Evolutionary conservation across 305 asterid genomes (phyloP).

Genomic region (Fraxinus latifolia): DNA sequence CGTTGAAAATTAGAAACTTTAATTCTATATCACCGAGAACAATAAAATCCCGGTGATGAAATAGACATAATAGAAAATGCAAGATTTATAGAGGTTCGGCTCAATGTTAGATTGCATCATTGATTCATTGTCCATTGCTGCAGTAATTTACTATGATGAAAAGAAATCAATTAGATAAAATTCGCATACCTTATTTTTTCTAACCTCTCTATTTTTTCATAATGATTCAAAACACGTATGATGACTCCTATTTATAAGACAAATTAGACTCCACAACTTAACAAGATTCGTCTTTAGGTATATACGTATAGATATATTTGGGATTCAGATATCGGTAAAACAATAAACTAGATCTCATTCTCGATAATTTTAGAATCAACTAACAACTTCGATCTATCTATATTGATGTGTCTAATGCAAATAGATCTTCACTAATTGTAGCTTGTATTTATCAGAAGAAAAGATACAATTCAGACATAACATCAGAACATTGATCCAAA

Average conservation of each 20-base stretch:
- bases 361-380: not conserved
- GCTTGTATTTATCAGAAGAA: not conserved
- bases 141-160: not conserved
- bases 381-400: not conserved
- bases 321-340: not conserved
- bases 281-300: not conserved
- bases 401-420: not conserved
- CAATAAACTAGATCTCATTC: not conserved
- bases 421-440: not conserved
- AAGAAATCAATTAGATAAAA: not conserved
- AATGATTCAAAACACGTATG: not conserved
- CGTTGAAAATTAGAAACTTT: not conserved
- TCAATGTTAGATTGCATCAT: not conserved
- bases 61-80: not conserved
- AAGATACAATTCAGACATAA: not conserved
- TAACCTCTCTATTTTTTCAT: not conserved
- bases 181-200: not conserved
- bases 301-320: not conserved
- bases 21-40: not conserved
- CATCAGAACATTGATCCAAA: not conserved
- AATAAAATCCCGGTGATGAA: not conserved
- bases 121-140: not conserved
- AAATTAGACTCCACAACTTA: not conserved
- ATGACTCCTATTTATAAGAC: not conserved
- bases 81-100: not conserved